Base-by-base conservation (phyloP, 31 red algal genomes). In the Bonnemaisonia californica region DNA sequence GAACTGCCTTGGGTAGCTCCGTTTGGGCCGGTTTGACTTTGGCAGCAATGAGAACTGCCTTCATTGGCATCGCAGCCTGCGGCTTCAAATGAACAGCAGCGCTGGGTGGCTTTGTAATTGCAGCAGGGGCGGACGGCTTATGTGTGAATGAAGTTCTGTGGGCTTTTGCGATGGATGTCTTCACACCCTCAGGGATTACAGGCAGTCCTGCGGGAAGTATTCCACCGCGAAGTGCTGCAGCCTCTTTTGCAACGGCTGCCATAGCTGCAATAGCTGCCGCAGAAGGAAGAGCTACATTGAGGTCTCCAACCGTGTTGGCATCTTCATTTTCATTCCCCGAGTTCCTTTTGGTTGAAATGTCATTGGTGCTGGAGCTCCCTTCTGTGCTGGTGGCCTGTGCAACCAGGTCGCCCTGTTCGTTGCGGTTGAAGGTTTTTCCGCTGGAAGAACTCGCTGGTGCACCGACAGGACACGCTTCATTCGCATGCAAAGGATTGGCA, bases 361-460 rank as follows among this genome's bases (percentile, higher is more conserved):
- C 69, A 40, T 73, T 54, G 28, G 69, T 48, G 55, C 67, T 57
- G 19, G 47, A 73, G 40, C 69, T 64, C 23, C 64, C 81, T 34
- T 54, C 81, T 11, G 31, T 42, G 48, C 66, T 71, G 19, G 9
- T 22, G 18, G 34, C 66, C 8, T 4, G n/a, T 30, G 42, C 8
- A 23, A 26, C 57, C 18, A 34, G 81, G 30, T 28, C 23, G 37
- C 22, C 38, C 24, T 41, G 81, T 26, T 28, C 18, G 51, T 40
- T 66, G 16, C 66, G 30, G 29, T 41, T 19, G 37, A 65, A 65
- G 16, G 47, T 38, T 68, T 68, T 81, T 12, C 74, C 39, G 77
- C 77, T 65, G 18, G 62, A 68, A 27, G 77, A 81, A 42, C 77
- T 81, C 12, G 77, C 67, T 28, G 32, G 16, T 22, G 42, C 24